Evolutionary conservation across 2,329 filamentous ascomycete genomes (phyloP), one percentile per base, ranked within the genome.

Genomic region (Cladophialophora exuberans): DNA sequence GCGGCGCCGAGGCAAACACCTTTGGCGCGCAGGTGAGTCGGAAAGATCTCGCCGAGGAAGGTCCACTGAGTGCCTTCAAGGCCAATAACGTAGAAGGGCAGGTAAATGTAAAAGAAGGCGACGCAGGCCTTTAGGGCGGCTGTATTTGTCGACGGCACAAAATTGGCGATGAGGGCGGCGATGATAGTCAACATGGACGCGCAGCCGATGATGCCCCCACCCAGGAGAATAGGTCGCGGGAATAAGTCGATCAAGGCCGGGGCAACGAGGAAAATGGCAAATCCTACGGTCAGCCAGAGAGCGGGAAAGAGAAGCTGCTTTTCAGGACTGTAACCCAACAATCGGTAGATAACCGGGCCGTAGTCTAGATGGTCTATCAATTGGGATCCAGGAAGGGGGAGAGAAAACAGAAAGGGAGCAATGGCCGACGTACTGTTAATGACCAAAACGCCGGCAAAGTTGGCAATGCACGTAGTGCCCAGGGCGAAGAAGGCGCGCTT

Each of bases 391-490:
- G 11, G 13, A 0, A 23, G 15, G 7, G 2, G 31, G 23, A 51
- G 15, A 22, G 36, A 23, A 15, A 31, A n/a, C n/a, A n/a, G n/a
- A n/a, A n/a, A n/a, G n/a, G n/a, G 33, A 15, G 35, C 42, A 4
- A 54, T 47, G 18, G 36, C 30, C 17, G 35, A 51, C 33, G 2
- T 45, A 54, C 72, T 74, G 47, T 75, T 72, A 42, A 77, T 76
- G 3, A 78, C 71, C 41, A 76, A 42, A 4, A 58, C 51, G 18
- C 51, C 51, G 7, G 5, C 75, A 69, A 42, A 74, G 15, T 62
- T 53, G 22, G 54, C 52, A 18, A 59, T 54, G 3, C 26, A 53
- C 10, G 53, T 57, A 1, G 47, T 54, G 5, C 53, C 56, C 2
- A 59, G 49, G 9, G 41, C 53, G 3, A 62, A 47, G n/a, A 62